These are phyloP conservation scores for Xanthoconium stramineum DNA, from an alignment of 768 basidiomycete species.

Conservation along the genomic window DNA sequence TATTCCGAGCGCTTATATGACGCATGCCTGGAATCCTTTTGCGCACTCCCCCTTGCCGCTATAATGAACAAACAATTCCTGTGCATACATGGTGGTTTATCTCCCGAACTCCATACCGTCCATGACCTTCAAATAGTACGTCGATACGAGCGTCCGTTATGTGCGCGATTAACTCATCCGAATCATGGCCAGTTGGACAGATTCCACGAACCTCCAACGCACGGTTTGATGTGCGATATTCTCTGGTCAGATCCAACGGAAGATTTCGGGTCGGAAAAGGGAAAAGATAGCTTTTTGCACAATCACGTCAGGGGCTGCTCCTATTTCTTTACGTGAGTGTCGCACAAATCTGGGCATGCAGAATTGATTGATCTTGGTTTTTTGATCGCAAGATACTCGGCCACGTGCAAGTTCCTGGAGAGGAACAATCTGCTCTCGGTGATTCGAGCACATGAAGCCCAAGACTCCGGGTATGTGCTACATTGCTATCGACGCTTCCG, in stretches of 20 bases:
- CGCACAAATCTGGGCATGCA: neutral
- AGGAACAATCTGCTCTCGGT: slow-evolving; percentile 88
- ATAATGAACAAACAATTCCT: slow-evolving; percentile 82
- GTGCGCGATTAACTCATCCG: neutral
- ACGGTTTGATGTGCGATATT: slow-evolving; percentile 73
- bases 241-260: slow-evolving; percentile 75
- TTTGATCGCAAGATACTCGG: slow-evolving; percentile 57
- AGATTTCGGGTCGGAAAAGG: slow-evolving; percentile 69
- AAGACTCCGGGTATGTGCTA: slow-evolving; percentile 79
- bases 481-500: neutral
- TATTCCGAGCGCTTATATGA: slow-evolving; percentile 74
- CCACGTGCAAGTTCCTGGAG: slow-evolving; percentile 91
- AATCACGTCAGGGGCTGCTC: slow-evolving; percentile 74
- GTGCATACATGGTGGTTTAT: slow-evolving; percentile 73
- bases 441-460: slow-evolving; percentile 95
- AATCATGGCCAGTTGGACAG: slow-evolving; percentile 55
- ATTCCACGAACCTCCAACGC: slow-evolving; percentile 70
- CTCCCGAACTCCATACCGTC: slow-evolving; percentile 63
- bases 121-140: slow-evolving; percentile 62
- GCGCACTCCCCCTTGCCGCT: slow-evolving; percentile 66
- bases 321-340: slow-evolving; percentile 68
- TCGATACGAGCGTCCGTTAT: neutral
- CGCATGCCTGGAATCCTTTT: slow-evolving; percentile 72
- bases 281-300: slow-evolving; percentile 61
- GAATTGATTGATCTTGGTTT: neutral